Conservation (phyloP, 129 eudicot genomes). For the Flaveria linearis region DNA sequence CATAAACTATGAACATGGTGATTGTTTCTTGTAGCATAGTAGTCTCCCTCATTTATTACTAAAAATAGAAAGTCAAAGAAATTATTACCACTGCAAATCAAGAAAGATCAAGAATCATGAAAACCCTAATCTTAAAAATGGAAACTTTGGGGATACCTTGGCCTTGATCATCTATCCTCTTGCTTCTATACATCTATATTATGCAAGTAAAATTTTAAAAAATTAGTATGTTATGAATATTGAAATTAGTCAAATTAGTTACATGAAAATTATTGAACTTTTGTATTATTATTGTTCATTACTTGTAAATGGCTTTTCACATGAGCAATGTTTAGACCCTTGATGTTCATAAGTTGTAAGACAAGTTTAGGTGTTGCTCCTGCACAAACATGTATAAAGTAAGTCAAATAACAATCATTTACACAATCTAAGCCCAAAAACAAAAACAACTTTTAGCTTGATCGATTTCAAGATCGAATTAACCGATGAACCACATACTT, state of each 20-base stretch:
- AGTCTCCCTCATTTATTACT: slow-evolving; percentile 48
- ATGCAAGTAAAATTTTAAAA: slow-evolving; percentile 11
- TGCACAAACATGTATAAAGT: slow-evolving; percentile 22
- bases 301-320: slow-evolving; percentile 61
- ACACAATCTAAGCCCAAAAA: slow-evolving; percentile 10
- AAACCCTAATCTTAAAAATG: slow-evolving; percentile 36
- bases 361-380: slow-evolving; percentile 65
- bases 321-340: slow-evolving; percentile 59
- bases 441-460: not conserved
- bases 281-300: not conserved
- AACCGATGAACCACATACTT: slow-evolving; percentile 28
- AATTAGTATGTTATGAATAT: slow-evolving; percentile 1
- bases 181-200: slow-evolving; percentile 55
- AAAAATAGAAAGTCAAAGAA: slow-evolving; percentile 13
- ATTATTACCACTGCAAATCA: slow-evolving; percentile 6
- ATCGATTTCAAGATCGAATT: slow-evolving; percentile 17
- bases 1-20: slow-evolving; percentile 32
- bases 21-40: slow-evolving; percentile 33
- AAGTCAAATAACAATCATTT: not conserved
- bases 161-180: slow-evolving; percentile 52
- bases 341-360: slow-evolving; percentile 54
- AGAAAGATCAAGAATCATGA: slow-evolving; percentile 22
- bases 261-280: not conserved
- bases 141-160: slow-evolving; percentile 35
- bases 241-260: not conserved